These are phyloP conservation scores for Lipomyces anomalus DNA, from an alignment of 805 yeast genomes.

Conservation along the genomic window DNA sequence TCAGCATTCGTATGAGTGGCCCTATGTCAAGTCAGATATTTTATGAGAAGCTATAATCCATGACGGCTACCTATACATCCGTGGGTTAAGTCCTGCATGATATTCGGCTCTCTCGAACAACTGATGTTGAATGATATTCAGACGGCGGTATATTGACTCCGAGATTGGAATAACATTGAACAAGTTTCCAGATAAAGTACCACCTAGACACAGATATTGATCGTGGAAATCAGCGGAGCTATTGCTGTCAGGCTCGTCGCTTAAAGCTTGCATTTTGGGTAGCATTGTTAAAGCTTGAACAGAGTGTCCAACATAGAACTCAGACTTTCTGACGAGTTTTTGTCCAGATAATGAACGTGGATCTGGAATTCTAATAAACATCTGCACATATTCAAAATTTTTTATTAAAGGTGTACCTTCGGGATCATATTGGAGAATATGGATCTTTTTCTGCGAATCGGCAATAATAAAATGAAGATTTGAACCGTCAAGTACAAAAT, in stretches of 20 bases:
- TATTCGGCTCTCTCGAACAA: slow-evolving; percentile 70
- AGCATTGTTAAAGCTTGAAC: slow-evolving; percentile 29
- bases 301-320: slow-evolving; percentile 60
- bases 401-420: slow-evolving; percentile 40
- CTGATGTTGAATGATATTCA: slow-evolving; percentile 84
- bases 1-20: slow-evolving; percentile 4
- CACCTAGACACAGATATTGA: slow-evolving; percentile 55
- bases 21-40: neutral
- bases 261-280: slow-evolving; percentile 23
- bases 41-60: slow-evolving; percentile 2
- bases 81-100: slow-evolving; percentile 74
- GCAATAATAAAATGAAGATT: slow-evolving; percentile 62
- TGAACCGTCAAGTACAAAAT: slow-evolving; percentile 66
- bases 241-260: slow-evolving; percentile 11
- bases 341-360: slow-evolving; percentile 77
- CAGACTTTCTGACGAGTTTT: slow-evolving; percentile 59
- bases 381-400: no score
- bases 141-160: slow-evolving; percentile 70
- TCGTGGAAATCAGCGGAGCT: slow-evolving; percentile 25
- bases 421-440: slow-evolving; percentile 80
- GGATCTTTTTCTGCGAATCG: slow-evolving; percentile 62
- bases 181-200: slow-evolving; percentile 73
- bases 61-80: slow-evolving; percentile 32
- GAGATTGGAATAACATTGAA: slow-evolving; percentile 66
- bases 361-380: slow-evolving; percentile 39